These are phyloP conservation scores for Xylaria cubensis DNA, from an alignment of 495 filamentous ascomycete species.

Conservation along the genomic window DNA sequence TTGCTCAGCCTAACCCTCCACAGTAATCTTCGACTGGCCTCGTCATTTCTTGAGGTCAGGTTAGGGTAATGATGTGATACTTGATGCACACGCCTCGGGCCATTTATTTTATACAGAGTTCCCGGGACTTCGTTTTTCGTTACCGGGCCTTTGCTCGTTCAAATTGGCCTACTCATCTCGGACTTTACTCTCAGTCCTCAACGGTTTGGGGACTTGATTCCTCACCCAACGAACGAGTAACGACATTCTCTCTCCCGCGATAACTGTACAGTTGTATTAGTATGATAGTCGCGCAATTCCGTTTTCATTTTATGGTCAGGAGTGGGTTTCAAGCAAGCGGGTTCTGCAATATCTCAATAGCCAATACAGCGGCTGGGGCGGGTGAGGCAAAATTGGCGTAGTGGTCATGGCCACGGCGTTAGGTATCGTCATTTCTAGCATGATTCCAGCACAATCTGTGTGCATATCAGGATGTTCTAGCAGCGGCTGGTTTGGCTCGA, in stretches of 20 bases:
- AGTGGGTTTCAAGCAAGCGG: conserved; percentile 36
- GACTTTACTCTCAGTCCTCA: neutral
- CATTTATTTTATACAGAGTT: neutral
- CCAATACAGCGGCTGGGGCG: conserved; percentile 32
- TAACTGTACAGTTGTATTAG: conserved; percentile 34
- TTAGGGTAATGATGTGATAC: neutral
- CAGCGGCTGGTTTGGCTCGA: neutral
- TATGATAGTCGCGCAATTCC: conserved; percentile 36
- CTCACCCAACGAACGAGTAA: neutral
- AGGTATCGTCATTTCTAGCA: conserved; percentile 32
- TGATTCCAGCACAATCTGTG: conserved; percentile 36
- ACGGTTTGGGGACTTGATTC: neutral
- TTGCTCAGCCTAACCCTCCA: conserved; percentile 11
- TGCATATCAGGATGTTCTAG: conserved; percentile 8
- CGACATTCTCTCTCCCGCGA: conserved; percentile 8
- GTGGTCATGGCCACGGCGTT: conserved; percentile 34
- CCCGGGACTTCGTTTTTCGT: neutral
- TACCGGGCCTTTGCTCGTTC: neutral
- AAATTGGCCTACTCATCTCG: neutral
- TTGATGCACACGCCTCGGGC: neutral
- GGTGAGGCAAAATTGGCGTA: conserved; percentile 42
- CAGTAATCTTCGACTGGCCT: conserved; percentile 1
- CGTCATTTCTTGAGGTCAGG: neutral
- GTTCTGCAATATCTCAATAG: conserved; percentile 36
- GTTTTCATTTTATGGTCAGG: conserved; percentile 35